These are phyloP conservation scores for Kingdonia uniflora DNA, from an alignment of 164 flowering plant species.

Conservation along the genomic window DNA sequence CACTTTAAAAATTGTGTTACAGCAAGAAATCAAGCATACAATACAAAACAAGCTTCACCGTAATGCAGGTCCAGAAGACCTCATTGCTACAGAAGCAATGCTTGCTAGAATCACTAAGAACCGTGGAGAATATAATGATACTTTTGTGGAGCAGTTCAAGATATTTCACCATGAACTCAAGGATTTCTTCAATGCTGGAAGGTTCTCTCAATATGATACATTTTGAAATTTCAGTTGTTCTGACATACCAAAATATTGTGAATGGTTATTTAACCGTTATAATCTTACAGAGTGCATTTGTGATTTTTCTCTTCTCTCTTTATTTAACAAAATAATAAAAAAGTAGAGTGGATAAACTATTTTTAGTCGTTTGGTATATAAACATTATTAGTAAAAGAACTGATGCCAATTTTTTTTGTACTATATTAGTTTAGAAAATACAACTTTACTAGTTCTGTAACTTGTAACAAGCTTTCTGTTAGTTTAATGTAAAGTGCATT, in stretches of 20 bases:
- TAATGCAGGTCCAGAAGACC: conserved; percentile 98
- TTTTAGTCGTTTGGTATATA: too few relatives aligned
- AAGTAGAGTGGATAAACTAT: too few relatives aligned
- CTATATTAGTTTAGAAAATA: too few relatives aligned
- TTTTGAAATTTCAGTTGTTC: neutral
- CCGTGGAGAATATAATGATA: conserved; percentile 79
- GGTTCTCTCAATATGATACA: conserved; percentile 28
- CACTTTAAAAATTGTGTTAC: conserved; percentile 5
- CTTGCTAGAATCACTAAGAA: conserved; percentile 73
- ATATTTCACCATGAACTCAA: conserved; percentile 84
- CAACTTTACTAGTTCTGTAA: too few relatives aligned
- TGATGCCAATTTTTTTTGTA: too few relatives aligned
- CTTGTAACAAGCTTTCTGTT: too few relatives aligned
- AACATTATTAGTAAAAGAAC: too few relatives aligned
- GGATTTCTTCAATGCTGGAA: conserved; percentile 99
- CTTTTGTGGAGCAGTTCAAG: conserved; percentile 87
- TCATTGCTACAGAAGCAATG: conserved; percentile 93
- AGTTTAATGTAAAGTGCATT: too few relatives aligned
- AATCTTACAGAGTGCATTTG: too few relatives aligned
- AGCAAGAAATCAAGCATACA: conserved; percentile 99
- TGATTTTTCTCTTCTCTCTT: too few relatives aligned
- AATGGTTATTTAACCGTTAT: too few relatives aligned
- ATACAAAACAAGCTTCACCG: conserved; percentile 98
- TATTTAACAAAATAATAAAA: too few relatives aligned
- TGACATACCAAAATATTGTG: neutral